Evolutionary conservation across 768 basidiomycete genomes (phyloP), one percentile per base, ranked within the genome.

Genomic region (Lactifluus pinguis): DNA sequence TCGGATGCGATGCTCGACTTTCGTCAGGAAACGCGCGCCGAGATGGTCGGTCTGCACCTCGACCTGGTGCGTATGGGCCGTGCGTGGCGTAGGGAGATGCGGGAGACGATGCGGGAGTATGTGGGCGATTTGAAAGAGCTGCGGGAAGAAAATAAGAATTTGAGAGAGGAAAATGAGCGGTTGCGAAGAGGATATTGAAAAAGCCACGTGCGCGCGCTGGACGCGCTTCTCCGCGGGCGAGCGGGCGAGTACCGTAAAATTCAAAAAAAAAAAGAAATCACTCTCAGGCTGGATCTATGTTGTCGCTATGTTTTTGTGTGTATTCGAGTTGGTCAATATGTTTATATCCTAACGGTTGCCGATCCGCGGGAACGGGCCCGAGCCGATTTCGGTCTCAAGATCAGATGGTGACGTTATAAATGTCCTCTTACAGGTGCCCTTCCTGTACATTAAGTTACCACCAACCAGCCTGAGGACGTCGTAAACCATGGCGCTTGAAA

Each of bases 1-100:
- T 78, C 79, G 49, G 87, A 89, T 57, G 84, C 83, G 60, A 82
- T 90, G 82, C 81, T 78, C 64, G 88, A 90, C 64, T 86, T 82
- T 67, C 85, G 84, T 69, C 76, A 78, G 63, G 86, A 89, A 69
- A 83, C 81, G 25, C 79, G 80, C 67, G 76, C 80, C n/a, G 84
- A 89, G 76, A 81, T 89, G 79, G 79, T 80, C 69, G 86, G 85
- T 2, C 73, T 90, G 58, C 89, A 91, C 71, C 67, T 91, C 62
- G 88, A 91, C 68, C 68, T 89, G 59, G 74, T 91, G 39, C 76
- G 80, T 58, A 84, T 89, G 83, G 85, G 87, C 2, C 73, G 84
- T 38, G 79, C 79, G 29, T 87, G 84, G 86, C 82, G 81, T 71
- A 76, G 71, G 53, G 87, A 89, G 70, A 73, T 89, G 68, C 75